Conservation (phyloP, 495 filamentous ascomycete species). For the Trichoderma asperelloides region DNA sequence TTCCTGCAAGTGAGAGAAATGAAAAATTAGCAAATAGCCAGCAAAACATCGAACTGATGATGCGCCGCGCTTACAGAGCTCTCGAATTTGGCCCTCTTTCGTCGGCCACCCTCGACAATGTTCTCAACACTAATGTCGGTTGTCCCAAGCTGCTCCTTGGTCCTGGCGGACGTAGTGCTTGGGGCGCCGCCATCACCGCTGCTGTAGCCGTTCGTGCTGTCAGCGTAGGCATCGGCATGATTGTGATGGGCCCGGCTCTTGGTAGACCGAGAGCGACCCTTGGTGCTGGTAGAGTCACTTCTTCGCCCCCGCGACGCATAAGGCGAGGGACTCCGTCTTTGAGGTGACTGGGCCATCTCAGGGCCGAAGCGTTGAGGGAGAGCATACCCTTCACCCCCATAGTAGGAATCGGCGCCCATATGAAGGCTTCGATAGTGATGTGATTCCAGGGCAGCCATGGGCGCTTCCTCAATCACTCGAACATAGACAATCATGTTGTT, state of each 20-base stretch:
- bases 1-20: conserved; percentile 51
- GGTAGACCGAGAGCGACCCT: conserved; percentile 54
- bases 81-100: conserved; percentile 94
- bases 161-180: conserved; percentile 62
- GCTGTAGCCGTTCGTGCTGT: conserved; percentile 62
- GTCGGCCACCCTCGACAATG: conserved; percentile 90
- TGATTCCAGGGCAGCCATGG: conserved; percentile 32
- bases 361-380: conserved; percentile 47
- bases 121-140: conserved; percentile 97
- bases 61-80: conserved; percentile 66
- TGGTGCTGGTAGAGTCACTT: conserved; percentile 60
- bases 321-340: conserved; percentile 77
- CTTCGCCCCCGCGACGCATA: conserved; percentile 61
- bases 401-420: conserved; percentile 20
- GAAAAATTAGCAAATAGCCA: conserved; percentile 15
- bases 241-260: conserved; percentile 54
- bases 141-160: conserved; percentile 76
- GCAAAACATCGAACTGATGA: conserved; percentile 15
- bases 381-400: conserved; percentile 23
- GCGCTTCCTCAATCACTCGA: conserved; percentile 66
- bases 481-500: conserved; percentile 88
- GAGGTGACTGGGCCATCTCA: conserved; percentile 55
- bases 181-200: conserved; percentile 71
- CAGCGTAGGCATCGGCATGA: conserved; percentile 56
- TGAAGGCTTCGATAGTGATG: conserved; percentile 28